phyloP scores from a whole-genome alignment of 306 rosid genomes.

The Elaeagnus macrophylla region DNA sequence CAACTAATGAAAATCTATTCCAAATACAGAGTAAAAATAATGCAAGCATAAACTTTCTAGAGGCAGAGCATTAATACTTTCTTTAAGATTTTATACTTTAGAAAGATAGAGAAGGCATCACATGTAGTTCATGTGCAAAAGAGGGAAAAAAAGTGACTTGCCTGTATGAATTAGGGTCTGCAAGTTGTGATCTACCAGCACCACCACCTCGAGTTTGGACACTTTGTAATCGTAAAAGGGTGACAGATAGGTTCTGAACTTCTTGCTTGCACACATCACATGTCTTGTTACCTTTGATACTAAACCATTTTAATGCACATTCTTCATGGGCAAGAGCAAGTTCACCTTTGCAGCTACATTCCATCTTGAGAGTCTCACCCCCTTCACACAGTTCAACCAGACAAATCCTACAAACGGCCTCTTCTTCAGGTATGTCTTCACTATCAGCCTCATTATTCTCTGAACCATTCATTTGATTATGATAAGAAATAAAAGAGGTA shows the following conservation, averaged over 20 bases:
- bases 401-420: slow-evolving; percentile 95
- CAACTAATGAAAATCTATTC: too few relatives aligned
- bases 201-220: slow-evolving; percentile 40
- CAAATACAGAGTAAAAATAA: too few relatives aligned
- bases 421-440: slow-evolving; percentile 90
- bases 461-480: slow-evolving; percentile 32
- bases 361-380: slow-evolving; percentile 93
- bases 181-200: slow-evolving; percentile 36
- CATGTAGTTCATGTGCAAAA: too few relatives aligned
- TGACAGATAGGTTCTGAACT: slow-evolving; percentile 76
- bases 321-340: slow-evolving; percentile 97
- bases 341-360: slow-evolving; percentile 98
- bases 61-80: too few relatives aligned
- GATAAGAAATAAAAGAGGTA: slow-evolving; percentile 13
- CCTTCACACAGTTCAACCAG: slow-evolving; percentile 89
- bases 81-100: too few relatives aligned
- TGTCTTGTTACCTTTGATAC: slow-evolving; percentile 87
- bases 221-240: slow-evolving; percentile 70
- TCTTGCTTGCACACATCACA: slow-evolving; percentile 96
- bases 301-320: slow-evolving; percentile 92
- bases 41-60: too few relatives aligned
- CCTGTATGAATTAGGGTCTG: slow-evolving; percentile 60
- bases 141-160: slow-evolving; percentile 21
- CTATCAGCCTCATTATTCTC: slow-evolving; percentile 47
- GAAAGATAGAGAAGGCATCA: too few relatives aligned